Percentiles rank a stretch among this genome's conserved stretches.
Conservation (phyloP, 1,284 basidiomycete species). For the Ganoderma resinaceum region DNA sequence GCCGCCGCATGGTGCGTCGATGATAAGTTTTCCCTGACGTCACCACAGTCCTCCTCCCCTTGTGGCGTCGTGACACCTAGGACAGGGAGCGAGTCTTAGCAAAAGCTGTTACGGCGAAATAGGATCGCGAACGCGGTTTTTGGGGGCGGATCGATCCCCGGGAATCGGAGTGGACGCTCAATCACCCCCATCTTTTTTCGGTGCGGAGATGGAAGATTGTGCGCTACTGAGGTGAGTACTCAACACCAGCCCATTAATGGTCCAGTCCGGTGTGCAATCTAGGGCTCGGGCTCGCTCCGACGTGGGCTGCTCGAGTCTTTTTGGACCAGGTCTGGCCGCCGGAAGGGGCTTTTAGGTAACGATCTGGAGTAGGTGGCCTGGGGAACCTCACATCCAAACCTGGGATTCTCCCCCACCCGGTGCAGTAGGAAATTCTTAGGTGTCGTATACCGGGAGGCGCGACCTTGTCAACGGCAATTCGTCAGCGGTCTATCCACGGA, state of each 20-base stretch:
- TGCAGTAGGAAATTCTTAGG: neutral
- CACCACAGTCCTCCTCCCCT: neutral
- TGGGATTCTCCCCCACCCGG: neutral
- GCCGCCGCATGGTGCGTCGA: neutral
- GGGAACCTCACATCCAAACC: too few relatives aligned
- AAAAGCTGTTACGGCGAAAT: neutral
- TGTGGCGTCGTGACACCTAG: neutral
- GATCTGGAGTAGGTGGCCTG: too few relatives aligned
- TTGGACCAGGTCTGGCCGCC: neutral
- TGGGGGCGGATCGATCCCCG: constrained; percentile 11
- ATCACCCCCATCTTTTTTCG: neutral
- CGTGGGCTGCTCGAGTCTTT: neutral
- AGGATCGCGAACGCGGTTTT: constrained; percentile 17
- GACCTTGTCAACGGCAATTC: neutral
- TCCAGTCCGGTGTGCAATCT: neutral
- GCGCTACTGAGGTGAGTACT: neutral
- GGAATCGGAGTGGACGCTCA: constrained; percentile 3
- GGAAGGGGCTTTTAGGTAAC: too few relatives aligned
- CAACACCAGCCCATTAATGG: constrained; percentile 1
- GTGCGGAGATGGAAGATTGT: neutral
- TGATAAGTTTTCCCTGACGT: neutral
- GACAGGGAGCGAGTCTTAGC: neutral
- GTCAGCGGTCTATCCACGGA: neutral
- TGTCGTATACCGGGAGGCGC: neutral
- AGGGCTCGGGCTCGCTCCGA: neutral